Percentiles rank a stretch among this genome's conserved stretches.
Conservation (phyloP, 768 basidiomycete species). For the Rhodocollybia butyracea region DNA sequence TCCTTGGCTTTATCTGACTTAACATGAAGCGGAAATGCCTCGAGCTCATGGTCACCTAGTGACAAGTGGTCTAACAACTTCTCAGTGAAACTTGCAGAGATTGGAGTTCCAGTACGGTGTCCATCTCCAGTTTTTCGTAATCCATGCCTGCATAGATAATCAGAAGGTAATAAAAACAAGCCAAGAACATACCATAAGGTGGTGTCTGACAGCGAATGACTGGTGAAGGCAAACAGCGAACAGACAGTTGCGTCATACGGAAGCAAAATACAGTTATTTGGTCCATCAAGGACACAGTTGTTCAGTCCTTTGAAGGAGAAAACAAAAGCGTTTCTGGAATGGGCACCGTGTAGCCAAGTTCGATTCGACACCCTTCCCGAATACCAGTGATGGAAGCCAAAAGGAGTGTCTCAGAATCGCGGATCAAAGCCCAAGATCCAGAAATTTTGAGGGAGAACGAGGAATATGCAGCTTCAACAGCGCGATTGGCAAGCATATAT, state of each 20-base stretch:
- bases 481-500: conserved; percentile 21
- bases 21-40: neutral
- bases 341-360: conserved; percentile 8
- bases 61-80: neutral
- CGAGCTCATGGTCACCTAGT: neutral
- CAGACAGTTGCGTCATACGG: conserved; percentile 16
- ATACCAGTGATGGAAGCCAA: conserved; percentile 12
- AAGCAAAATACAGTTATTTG: conserved; percentile 11
- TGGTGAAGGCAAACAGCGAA: neutral
- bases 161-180: neutral
- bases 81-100: neutral
- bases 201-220: neutral
- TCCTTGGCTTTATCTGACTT: conserved; percentile 3
- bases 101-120: neutral
- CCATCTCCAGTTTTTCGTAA: neutral
- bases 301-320: no score
- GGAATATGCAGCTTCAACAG: conserved; percentile 15
- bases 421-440: conserved; percentile 1
- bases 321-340: conserved; percentile 11
- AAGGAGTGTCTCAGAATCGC: conserved; percentile 8
- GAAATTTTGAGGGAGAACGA: conserved; percentile 10
- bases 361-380: conserved; percentile 14
- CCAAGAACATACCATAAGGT: neutral
- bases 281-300: no score
- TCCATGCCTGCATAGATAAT: neutral